These are phyloP conservation scores for Lepiota venenata DNA, from an alignment of 768 basidiomycete species.

Conservation along the genomic window DNA sequence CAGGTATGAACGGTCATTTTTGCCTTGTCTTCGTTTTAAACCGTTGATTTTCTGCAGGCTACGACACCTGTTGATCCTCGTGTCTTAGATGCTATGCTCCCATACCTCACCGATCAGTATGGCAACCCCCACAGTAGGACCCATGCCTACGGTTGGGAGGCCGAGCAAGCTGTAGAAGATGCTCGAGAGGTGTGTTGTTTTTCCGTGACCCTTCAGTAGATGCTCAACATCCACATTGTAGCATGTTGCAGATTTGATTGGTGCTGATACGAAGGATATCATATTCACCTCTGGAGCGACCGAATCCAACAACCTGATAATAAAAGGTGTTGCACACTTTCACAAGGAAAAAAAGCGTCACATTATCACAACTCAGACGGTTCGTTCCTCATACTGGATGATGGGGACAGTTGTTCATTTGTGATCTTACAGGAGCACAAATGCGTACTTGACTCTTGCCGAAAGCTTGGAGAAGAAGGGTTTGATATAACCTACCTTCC, in stretches of 20 bases:
- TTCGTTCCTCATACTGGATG: conserved; percentile 31
- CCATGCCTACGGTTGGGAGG: conserved; percentile 99
- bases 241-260: conserved; percentile 90
- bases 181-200: conserved; percentile 66
- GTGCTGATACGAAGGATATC: conserved; percentile 93
- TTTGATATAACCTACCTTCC: conserved; percentile 99
- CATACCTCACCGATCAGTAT: conserved; percentile 91
- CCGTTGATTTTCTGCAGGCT: conserved; percentile 48
- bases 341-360: conserved; percentile 92
- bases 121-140: conserved; percentile 98
- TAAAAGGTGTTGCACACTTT: conserved; percentile 96
- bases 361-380: conserved; percentile 93
- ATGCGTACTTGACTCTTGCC: conserved; percentile 97
- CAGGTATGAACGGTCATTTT: conserved; percentile 52
- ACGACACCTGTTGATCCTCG: conserved; percentile 98
- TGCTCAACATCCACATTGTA: conserved; percentile 25
- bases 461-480: conserved; percentile 93
- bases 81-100: conserved; percentile 95
- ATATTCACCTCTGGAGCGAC: conserved; percentile 98
- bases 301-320: conserved; percentile 95
- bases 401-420: not conserved
- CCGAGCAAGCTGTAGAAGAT: conserved; percentile 90
- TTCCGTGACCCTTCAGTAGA: not conserved
- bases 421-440: conserved; percentile 78
- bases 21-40: conserved; percentile 3